phyloP scores from a whole-genome alignment of 768 basidiomycete species.

The Botryobasidium botryosum region DNA sequence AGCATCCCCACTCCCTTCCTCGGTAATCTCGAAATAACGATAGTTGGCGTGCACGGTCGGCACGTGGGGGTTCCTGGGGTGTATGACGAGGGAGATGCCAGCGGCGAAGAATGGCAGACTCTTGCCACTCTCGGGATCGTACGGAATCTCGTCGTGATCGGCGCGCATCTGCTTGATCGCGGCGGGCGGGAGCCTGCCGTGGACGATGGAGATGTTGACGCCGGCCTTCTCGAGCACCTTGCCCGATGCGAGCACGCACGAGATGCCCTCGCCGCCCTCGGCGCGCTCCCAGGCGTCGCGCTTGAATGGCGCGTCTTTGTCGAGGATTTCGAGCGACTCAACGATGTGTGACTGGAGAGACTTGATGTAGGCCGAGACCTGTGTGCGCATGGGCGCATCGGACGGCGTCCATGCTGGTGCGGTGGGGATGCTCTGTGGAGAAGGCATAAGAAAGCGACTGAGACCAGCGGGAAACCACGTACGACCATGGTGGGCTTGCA shows the following conservation, averaged over 20 bases:
- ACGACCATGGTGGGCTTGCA: too few relatives aligned
- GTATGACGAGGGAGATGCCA: slow-evolving; percentile 83
- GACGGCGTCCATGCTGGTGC: too few relatives aligned
- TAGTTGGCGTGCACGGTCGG: slow-evolving; percentile 95
- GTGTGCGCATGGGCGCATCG: slow-evolving; percentile 64
- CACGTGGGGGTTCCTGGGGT: slow-evolving; percentile 83
- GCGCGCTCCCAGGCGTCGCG: slow-evolving; percentile 52
- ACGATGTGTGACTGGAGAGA: slow-evolving; percentile 70
- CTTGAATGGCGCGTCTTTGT: slow-evolving; percentile 56
- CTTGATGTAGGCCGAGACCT: slow-evolving; percentile 60
- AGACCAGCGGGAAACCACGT: too few relatives aligned
- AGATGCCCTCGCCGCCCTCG: slow-evolving; percentile 18
- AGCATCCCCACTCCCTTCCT: slow-evolving; percentile 22
- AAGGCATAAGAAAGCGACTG: too few relatives aligned
- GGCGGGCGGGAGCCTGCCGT: slow-evolving; percentile 71
- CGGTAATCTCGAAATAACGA: slow-evolving; percentile 88
- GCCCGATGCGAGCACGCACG: slow-evolving; percentile 10
- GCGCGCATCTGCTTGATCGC: slow-evolving; percentile 92
- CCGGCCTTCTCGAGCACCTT: slow-evolving; percentile 86
- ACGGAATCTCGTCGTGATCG: slow-evolving; percentile 65
- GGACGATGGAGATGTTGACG: slow-evolving; percentile 84
- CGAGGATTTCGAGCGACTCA: slow-evolving; percentile 55
- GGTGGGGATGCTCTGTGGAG: too few relatives aligned
- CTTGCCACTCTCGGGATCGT: slow-evolving; percentile 33
- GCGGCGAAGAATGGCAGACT: slow-evolving; percentile 86